Conservation (phyloP, 306 rosid species). For the Astragalus glycyphyllos region DNA sequence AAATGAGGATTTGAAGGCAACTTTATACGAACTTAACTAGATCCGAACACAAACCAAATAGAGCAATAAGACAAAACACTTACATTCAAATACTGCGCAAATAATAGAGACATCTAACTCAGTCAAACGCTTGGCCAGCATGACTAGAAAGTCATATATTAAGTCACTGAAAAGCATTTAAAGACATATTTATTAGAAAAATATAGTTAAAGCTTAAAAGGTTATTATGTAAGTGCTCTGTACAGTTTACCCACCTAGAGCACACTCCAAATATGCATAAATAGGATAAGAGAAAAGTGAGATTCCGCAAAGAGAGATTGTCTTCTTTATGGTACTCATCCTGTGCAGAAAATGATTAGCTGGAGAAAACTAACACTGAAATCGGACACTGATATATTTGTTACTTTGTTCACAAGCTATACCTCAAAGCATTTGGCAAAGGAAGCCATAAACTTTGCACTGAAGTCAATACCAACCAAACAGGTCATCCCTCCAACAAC, state of each 20-base stretch:
- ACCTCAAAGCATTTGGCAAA: slow-evolving; percentile 90
- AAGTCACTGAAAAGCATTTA: slow-evolving; percentile 72
- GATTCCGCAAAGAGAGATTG: slow-evolving; percentile 82
- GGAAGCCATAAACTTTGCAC: slow-evolving; percentile 84
- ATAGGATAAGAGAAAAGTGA: slow-evolving; percentile 80
- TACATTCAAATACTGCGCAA: slow-evolving; percentile 76
- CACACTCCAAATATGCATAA: slow-evolving; percentile 86
- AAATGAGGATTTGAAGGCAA: slow-evolving; percentile 20
- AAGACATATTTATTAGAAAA: slow-evolving; percentile 46
- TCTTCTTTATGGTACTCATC: slow-evolving; percentile 81
- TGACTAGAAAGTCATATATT: slow-evolving; percentile 74
- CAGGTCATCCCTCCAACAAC: slow-evolving; percentile 92
- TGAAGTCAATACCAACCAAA: slow-evolving; percentile 75
- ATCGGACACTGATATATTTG: slow-evolving; percentile 18
- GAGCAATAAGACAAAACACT: slow-evolving; percentile 43
- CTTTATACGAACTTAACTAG: slow-evolving; percentile 8
- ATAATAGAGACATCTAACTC: slow-evolving; percentile 90
- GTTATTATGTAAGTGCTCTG: slow-evolving; percentile 10
- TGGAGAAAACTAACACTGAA: slow-evolving; percentile 37
- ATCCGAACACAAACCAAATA: slow-evolving; percentile 27
- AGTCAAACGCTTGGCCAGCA: slow-evolving; percentile 75
- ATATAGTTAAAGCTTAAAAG: slow-evolving; percentile 1
- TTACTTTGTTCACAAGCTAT: slow-evolving; percentile 23
- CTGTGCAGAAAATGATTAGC: slow-evolving; percentile 48
- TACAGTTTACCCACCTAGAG: slow-evolving; percentile 61